Conservation (phyloP, 1,284 basidiomycete species). For the Chalciporus sp. region DNA sequence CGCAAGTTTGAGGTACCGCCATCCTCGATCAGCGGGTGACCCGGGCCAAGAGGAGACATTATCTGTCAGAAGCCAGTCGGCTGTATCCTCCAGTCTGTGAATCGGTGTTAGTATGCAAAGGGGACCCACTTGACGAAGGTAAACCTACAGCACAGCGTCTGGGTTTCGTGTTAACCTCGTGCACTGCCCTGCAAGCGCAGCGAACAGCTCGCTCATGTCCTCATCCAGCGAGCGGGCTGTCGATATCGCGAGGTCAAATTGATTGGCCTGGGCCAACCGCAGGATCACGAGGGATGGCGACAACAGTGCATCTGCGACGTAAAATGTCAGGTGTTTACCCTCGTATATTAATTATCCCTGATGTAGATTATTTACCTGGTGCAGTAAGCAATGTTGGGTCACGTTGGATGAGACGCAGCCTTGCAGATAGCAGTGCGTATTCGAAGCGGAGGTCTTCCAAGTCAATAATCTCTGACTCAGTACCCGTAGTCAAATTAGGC, state of each 20-base stretch:
- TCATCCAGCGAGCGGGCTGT: constrained; percentile 77
- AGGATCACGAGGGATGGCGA: constrained; percentile 77
- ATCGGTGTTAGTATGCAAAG: constrained; percentile 14
- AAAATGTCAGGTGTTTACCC: constrained; percentile 16
- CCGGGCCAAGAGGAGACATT: constrained; percentile 84
- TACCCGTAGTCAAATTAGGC: constrained; percentile 71
- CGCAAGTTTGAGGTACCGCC: constrained; percentile 84
- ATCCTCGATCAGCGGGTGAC: constrained; percentile 77
- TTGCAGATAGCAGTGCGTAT: constrained; percentile 79
- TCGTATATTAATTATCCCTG: constrained; percentile 25
- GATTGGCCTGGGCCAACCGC: constrained; percentile 77
- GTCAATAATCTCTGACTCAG: constrained; percentile 76
- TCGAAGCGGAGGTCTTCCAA: constrained; percentile 86
- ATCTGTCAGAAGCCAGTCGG: constrained; percentile 83
- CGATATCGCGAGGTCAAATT: constrained; percentile 80
- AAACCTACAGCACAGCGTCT: constrained; percentile 54
- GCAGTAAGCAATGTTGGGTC: constrained; percentile 53
- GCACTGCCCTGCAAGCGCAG: constrained; percentile 78
- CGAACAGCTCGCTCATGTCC: constrained; percentile 88
- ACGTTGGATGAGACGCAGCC: constrained; percentile 72
- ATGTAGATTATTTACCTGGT: constrained; percentile 43
- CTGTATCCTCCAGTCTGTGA: constrained; percentile 62
- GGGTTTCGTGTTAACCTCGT: constrained; percentile 68
- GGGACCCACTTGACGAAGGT: constrained; percentile 8
- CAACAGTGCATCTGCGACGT: constrained; percentile 58